Percentiles rank a stretch among this genome's conserved stretches.
phyloP scores from a whole-genome alignment of 192 early-diverging fungal species.

The Pecoramyces ruminantium region DNA sequence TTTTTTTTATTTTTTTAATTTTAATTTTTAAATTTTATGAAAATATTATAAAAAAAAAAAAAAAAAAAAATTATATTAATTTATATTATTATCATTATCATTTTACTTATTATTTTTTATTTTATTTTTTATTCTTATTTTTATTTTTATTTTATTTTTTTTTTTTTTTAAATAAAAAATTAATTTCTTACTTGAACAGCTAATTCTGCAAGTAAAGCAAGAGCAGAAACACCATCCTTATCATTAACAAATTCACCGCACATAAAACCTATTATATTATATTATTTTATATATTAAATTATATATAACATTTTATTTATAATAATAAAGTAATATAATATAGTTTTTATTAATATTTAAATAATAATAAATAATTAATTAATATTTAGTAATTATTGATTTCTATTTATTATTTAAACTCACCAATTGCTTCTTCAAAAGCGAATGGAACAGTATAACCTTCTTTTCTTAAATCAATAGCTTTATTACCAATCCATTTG shows the following conservation, averaged over 20 bases:
- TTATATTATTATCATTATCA: too few relatives aligned
- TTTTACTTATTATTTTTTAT: too few relatives aligned
- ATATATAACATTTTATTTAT: too few relatives aligned
- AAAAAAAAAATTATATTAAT: not conserved
- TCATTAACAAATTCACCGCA: not conserved
- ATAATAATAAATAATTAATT: too few relatives aligned
- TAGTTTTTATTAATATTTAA: too few relatives aligned
- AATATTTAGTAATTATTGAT: too few relatives aligned
- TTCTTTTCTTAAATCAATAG: slow-evolving; percentile 40
- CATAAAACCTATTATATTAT: not conserved
- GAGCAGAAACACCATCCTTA: slow-evolving; percentile 67
- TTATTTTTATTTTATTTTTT: slow-evolving; percentile 42
- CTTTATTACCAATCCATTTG: slow-evolving; percentile 85
- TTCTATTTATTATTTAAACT: not conserved
- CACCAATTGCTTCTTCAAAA: slow-evolving; percentile 90
- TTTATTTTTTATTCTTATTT: not conserved
- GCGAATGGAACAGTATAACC: slow-evolving; percentile 61
- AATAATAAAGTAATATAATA: too few relatives aligned
- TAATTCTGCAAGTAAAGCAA: slow-evolving; percentile 62
- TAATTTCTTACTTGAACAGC: slow-evolving; percentile 37
- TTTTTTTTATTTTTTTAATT: too few relatives aligned
- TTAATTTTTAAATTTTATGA: too few relatives aligned
- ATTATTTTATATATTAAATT: not conserved
- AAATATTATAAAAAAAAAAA: too few relatives aligned
- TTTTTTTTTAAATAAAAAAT: slow-evolving; percentile 36